These are phyloP conservation scores for Cryoendolithus antarcticus DNA, from an alignment of 2,329 filamentous ascomycete genomes.

Conservation along the genomic window DNA sequence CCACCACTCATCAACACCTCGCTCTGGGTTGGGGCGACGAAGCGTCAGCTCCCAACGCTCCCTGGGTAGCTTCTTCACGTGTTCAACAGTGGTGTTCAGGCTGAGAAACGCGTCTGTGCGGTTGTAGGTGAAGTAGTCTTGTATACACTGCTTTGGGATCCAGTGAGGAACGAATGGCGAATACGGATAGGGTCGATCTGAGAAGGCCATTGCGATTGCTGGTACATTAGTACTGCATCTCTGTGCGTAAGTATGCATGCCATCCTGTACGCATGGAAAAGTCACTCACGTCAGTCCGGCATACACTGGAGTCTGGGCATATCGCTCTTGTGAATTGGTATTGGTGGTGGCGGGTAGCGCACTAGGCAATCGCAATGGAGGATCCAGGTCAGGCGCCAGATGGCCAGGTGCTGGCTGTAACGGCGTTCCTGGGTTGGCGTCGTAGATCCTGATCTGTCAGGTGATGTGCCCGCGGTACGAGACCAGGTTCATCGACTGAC, in stretches of 20 bases:
- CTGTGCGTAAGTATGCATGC: no score
- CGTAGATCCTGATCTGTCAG: slow-evolving; percentile 29
- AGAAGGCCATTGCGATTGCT: slow-evolving; percentile 45
- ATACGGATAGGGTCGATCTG: slow-evolving; percentile 41
- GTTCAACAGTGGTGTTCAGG: slow-evolving; percentile 42
- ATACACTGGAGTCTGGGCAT: slow-evolving; percentile 39
- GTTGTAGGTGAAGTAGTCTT: slow-evolving; percentile 43
- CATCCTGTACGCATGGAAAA: not conserved
- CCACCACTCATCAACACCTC: slow-evolving; percentile 42
- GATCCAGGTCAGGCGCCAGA: slow-evolving; percentile 35
- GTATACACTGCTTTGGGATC: slow-evolving; percentile 43
- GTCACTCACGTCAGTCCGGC: slow-evolving; percentile 29
- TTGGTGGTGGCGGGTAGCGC: slow-evolving; percentile 29
- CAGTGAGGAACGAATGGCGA: slow-evolving; percentile 43
- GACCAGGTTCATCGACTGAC: slow-evolving; percentile 3
- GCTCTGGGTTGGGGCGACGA: slow-evolving; percentile 32
- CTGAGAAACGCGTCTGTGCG: slow-evolving; percentile 34
- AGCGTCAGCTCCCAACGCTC: slow-evolving; percentile 38
- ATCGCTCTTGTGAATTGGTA: slow-evolving; percentile 36
- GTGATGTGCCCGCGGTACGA: no score
- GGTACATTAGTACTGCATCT: slow-evolving; percentile 39
- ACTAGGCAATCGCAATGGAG: slow-evolving; percentile 32
- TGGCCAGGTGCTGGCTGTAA: slow-evolving; percentile 30
- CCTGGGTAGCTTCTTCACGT: slow-evolving; percentile 27
- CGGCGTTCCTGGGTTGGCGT: slow-evolving; percentile 28